A percentile compares a stretch with the other conserved stretches of the same genome.
phyloP scores from a whole-genome alignment of 176 grass and related monocot genomes.

The Puya raimondii region DNA sequence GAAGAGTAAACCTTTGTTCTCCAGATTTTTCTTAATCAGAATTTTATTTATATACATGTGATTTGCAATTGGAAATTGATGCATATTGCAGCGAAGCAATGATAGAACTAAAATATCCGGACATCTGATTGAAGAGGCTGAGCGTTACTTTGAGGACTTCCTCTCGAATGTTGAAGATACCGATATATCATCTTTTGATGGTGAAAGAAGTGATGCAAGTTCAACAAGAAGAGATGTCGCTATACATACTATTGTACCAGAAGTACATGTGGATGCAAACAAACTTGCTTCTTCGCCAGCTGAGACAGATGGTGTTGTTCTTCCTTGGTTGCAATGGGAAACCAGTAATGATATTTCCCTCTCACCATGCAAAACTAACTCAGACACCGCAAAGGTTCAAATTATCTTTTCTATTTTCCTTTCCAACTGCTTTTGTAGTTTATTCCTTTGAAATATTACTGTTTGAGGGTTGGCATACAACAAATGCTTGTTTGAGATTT shows the following conservation, averaged over 20 bases:
- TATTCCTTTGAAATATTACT: background rate
- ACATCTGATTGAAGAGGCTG: conserved; percentile 68
- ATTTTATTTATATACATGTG: background rate
- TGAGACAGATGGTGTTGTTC: conserved; percentile 67
- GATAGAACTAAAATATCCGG: conserved; percentile 69
- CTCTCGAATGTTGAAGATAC: conserved; percentile 94
- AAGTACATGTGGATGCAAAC: conserved; percentile 33
- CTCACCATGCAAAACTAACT: conserved; percentile 54
- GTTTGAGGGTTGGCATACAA: background rate
- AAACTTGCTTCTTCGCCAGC: conserved; percentile 29
- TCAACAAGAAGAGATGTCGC: conserved; percentile 37
- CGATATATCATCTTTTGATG: conserved; percentile 94
- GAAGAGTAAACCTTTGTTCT: conserved; percentile 46
- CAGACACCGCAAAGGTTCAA: conserved; percentile 15
- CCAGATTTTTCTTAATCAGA: background rate
- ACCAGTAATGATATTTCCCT: conserved; percentile 39
- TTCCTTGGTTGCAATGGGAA: conserved; percentile 99
- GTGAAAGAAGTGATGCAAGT: conserved; percentile 76
- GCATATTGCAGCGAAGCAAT: conserved; percentile 76
- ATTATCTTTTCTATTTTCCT: background rate
- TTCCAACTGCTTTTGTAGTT: background rate
- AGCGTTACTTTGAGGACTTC: conserved; percentile 94
- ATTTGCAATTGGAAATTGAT: background rate
- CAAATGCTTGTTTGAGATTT: background rate
- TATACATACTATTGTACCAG: conserved; percentile 13